Evolutionary conservation across 139 green algal species (phyloP).

Genomic region (Deuterostichococcus epilithicus): DNA sequence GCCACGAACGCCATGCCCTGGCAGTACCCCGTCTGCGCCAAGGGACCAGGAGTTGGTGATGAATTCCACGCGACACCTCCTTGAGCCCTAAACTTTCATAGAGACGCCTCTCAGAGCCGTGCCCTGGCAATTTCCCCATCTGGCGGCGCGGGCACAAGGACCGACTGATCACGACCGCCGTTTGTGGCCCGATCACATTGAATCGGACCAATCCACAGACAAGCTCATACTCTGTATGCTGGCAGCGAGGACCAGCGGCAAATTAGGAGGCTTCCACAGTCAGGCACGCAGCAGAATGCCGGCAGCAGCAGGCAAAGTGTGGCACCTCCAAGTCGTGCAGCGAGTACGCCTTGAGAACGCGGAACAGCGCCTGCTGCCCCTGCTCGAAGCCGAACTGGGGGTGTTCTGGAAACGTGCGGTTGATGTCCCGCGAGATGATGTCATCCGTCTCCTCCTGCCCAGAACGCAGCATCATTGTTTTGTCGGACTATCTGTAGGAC

Average conservation of each 20-base stretch:
- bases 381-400: conserved; percentile 69
- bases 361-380: conserved; percentile 77
- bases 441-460: conserved; percentile 82
- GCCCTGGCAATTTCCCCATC: not conserved
- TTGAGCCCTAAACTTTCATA: no score
- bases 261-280: not conserved
- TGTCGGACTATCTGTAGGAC: no score
- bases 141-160: no score
- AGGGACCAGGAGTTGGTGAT: not conserved
- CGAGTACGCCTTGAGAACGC: conserved; percentile 88
- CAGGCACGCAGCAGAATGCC: not conserved
- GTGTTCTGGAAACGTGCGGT: conserved; percentile 93
- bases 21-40: conserved; percentile 73
- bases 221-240: not conserved
- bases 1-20: conserved; percentile 92
- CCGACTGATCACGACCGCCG: no score
- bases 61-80: not conserved
- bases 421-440: conserved; percentile 85
- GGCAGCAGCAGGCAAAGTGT: not conserved
- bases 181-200: no score
- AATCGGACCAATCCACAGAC: no score
- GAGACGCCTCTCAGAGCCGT: not conserved
- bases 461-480: not conserved
- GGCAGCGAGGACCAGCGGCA: not conserved
- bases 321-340: conserved; percentile 77